phyloP scores from a whole-genome alignment of 2,329 filamentous ascomycete genomes.

The Alternaria dauci region DNA sequence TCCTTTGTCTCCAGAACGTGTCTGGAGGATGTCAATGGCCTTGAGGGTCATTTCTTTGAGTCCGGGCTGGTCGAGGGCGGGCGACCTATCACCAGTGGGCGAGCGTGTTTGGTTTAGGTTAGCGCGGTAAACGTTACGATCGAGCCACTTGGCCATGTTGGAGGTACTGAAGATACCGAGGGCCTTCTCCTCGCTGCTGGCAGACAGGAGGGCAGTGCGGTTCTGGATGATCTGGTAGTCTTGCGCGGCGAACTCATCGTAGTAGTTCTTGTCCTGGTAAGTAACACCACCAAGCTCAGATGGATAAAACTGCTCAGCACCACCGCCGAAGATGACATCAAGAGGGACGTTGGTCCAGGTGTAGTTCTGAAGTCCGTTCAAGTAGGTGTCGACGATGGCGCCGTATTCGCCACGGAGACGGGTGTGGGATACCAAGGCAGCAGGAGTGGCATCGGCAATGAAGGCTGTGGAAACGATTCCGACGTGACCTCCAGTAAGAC shows the following conservation, averaged over 20 bases:
- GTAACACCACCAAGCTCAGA: constrained; percentile 65
- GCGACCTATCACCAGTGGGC: constrained; percentile 69
- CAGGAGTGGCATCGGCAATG: constrained; percentile 83
- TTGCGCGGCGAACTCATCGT: constrained; percentile 72
- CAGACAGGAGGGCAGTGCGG: constrained; percentile 72
- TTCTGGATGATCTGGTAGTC: constrained; percentile 77
- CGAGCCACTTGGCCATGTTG: constrained; percentile 84
- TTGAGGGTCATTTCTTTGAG: constrained; percentile 92
- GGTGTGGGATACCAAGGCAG: constrained; percentile 68
- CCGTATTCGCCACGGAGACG: constrained; percentile 74
- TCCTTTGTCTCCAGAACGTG: constrained; percentile 70
- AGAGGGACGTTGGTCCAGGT: constrained; percentile 77
- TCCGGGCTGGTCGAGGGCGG: constrained; percentile 79
- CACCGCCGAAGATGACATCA: constrained; percentile 83
- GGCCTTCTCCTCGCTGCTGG: constrained; percentile 67
- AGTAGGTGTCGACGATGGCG: constrained; percentile 76
- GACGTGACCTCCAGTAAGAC: constrained; percentile 69
- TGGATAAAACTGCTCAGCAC: constrained; percentile 79
- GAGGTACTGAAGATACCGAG: constrained; percentile 80
- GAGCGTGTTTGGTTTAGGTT: constrained; percentile 76
- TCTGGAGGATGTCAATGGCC: constrained; percentile 79
- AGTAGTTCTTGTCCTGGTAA: constrained; percentile 76
- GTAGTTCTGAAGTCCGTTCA: constrained; percentile 80
- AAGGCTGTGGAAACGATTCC: constrained; percentile 79
- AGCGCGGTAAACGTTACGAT: constrained; percentile 79